phyloP scores from a whole-genome alignment of 78 protist species.

The Guillardia theta region DNA sequence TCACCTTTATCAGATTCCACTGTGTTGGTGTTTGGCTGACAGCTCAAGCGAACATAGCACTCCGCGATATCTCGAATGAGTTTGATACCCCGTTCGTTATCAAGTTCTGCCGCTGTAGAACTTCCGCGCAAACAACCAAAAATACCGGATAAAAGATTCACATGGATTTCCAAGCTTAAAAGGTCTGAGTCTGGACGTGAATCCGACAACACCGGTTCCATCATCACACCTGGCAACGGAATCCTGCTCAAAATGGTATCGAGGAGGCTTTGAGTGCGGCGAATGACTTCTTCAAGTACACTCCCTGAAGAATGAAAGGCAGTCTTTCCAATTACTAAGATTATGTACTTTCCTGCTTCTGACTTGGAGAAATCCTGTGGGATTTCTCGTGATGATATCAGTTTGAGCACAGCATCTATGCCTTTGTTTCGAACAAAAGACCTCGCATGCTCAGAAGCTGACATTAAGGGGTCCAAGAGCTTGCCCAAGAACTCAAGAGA shows the following conservation, averaged over 20 bases:
- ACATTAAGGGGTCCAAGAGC: conserved; percentile 33
- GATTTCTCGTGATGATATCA: background rate
- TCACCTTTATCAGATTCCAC: no score
- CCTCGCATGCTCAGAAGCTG: background rate
- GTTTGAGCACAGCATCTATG: background rate
- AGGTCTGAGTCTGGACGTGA: no score
- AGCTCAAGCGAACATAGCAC: background rate
- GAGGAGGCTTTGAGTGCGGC: background rate
- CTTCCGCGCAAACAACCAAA: background rate
- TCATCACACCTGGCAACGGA: no score
- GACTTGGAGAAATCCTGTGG: background rate
- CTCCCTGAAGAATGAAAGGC: background rate
- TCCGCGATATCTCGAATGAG: background rate
- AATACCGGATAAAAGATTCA: background rate
- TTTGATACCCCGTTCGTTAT: background rate
- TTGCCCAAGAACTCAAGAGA: background rate
- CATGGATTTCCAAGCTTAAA: background rate
- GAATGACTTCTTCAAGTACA: background rate
- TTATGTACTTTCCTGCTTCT: background rate
- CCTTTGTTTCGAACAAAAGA: background rate
- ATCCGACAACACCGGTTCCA: no score
- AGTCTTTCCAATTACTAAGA: background rate
- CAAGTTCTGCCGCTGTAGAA: background rate
- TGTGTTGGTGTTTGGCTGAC: no score
- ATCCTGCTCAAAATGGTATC: no score